Base-by-base conservation (phyloP, 2,329 filamentous ascomycete species). In the Epicoccum sorghinum region DNA sequence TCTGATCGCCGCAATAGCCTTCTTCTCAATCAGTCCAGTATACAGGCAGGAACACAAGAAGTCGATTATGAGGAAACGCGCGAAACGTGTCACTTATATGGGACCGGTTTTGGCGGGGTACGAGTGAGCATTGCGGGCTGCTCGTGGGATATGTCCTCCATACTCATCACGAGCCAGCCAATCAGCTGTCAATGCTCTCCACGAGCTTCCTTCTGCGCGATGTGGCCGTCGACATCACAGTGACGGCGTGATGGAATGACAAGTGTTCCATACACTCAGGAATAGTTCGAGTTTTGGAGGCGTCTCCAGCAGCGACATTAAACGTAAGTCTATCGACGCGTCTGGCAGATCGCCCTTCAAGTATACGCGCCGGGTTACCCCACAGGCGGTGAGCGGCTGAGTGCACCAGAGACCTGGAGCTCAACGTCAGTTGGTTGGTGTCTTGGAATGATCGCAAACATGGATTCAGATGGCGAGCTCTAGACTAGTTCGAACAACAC, bases 131-230 rank as follows among this genome's bases (percentile, higher is more conserved):
- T 52, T 35, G 55, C 55, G 59, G 18, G 57, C 53, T 58, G 58
- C 52, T 58, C 57, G 64, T 64, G 66, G 58, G 58, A 59, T 58
- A 57, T 60, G 60, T 58, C 57, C 47, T 52, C 36, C 24, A 47
- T 41, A 24, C 43, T 55, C 53, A 55, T 52, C 29, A 40, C 29
- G 47, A 51, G 47, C 38, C 57, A 45, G 50, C 70, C 70, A 71
- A 72, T 72, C 56, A 55, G 40, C 22, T 23, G 45, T 37, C 45
- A 55, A 44, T 43, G 41, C 54, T 18, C 55, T 59, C 63, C 70
- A 71, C 68, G 66, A 64, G 67, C 62, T 55, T 52, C 57, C 41
- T 59, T 54, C 48, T 56, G 58, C 50, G 62, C 55, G 37, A 33
- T 6, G 57, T 54, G 43, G 56, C 65, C 58, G 61, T 61, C 62